Percentiles rank a stretch among this genome's conserved stretches.
Evolutionary conservation across 1,139 yeast species (phyloP).

Genomic region (Magnusiomyces magnusii): DNA sequence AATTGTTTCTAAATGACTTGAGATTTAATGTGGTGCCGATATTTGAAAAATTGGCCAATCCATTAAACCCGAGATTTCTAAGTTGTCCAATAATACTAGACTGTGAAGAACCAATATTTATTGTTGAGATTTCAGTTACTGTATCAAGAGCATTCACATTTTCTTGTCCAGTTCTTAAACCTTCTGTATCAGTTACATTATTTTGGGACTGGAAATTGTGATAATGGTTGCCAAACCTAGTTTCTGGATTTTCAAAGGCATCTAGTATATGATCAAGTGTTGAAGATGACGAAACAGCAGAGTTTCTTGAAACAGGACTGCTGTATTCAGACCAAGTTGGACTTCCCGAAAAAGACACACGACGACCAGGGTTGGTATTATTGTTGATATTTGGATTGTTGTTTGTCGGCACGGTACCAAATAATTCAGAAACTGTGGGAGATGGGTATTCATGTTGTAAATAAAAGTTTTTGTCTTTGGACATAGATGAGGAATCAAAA

Average conservation of each 20-base stretch:
- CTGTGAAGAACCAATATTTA: not conserved
- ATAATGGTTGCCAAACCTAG: not conserved
- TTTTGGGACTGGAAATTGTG: not conserved
- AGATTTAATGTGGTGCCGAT: not conserved
- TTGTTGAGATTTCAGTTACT: no score
- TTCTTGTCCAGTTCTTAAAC: not conserved
- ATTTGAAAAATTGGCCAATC: not conserved
- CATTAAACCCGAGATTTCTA: not conserved
- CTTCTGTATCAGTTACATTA: not conserved
- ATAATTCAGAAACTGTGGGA: constrained; percentile 1
- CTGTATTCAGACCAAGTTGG: not conserved
- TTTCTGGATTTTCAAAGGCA: not conserved
- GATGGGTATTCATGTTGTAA: constrained; percentile 1
- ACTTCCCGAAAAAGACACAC: not conserved
- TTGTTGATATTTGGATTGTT: no score
- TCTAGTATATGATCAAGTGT: constrained; percentile 6
- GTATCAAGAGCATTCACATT: no score
- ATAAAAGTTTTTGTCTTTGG: not conserved
- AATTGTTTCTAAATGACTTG: not conserved
- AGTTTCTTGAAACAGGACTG: not conserved
- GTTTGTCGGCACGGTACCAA: no score
- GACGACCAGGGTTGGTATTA: not conserved
- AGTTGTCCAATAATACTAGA: not conserved
- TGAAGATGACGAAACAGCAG: constrained; percentile 1
- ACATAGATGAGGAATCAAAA: not conserved